phyloP scores from a whole-genome alignment of 1,284 basidiomycete species.

The Apiotrichum mycotoxinovorans region DNA sequence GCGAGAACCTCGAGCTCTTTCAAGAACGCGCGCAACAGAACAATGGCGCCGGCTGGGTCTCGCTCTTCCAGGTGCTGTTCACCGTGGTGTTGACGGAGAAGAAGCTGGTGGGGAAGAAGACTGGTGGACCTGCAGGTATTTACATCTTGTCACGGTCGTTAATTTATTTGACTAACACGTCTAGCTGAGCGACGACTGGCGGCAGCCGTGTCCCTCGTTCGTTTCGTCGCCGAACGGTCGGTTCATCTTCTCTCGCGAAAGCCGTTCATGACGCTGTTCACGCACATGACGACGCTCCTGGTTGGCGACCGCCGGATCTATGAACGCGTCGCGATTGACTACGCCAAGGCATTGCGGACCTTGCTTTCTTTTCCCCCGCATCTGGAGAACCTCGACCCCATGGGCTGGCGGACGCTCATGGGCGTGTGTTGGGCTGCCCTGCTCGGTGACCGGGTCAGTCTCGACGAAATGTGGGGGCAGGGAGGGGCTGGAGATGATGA shows the following conservation, averaged over 20 bases:
- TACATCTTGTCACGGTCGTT: not conserved
- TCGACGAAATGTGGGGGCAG: constrained; percentile 33
- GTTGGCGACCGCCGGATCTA: constrained; percentile 59
- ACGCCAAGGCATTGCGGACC: constrained; percentile 69
- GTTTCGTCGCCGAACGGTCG: constrained; percentile 36
- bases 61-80: constrained; percentile 71
- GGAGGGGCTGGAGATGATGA: constrained; percentile 13
- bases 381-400: constrained; percentile 66
- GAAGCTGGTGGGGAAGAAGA: constrained; percentile 54
- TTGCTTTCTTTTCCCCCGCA: constrained; percentile 68
- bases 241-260: constrained; percentile 34
- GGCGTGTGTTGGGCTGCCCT: constrained; percentile 72
- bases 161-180: not conserved
- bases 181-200: constrained; percentile 6
- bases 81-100: constrained; percentile 63
- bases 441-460: constrained; percentile 60
- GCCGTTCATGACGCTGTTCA: constrained; percentile 53
- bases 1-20: constrained; percentile 54
- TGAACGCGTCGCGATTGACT: constrained; percentile 68
- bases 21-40: constrained; percentile 48
- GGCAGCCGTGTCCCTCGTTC: constrained; percentile 30
- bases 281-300: constrained; percentile 65
- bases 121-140: constrained; percentile 24
- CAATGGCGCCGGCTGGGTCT: constrained; percentile 61
- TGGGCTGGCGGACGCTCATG: constrained; percentile 66